phyloP scores from a whole-genome alignment of 768 basidiomycete genomes.

The Lentinus tigrinus region DNA sequence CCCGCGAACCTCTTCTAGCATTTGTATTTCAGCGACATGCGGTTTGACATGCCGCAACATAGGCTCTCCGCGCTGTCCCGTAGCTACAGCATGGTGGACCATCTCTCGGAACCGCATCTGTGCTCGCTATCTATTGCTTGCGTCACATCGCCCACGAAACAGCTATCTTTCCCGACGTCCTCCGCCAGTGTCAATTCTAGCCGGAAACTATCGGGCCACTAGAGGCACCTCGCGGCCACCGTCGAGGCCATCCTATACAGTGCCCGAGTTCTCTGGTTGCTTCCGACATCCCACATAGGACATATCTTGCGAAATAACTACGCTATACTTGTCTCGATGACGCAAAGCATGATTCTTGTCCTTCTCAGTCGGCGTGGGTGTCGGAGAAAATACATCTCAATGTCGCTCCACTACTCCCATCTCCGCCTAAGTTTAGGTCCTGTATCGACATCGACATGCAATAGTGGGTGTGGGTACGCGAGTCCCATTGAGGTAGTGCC shows the following conservation, averaged over 20 bases:
- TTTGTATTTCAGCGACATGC: too few species aligned
- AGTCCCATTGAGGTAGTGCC: not conserved
- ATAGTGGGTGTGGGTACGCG: not conserved
- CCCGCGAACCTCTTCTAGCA: too few species aligned
- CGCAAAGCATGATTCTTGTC: not conserved
- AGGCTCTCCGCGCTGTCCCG: too few species aligned
- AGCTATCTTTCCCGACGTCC: too few species aligned
- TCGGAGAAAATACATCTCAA: not conserved
- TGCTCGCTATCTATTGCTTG: too few species aligned
- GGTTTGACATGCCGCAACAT: too few species aligned
- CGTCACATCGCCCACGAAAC: too few species aligned
- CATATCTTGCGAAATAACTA: conserved; percentile 2
- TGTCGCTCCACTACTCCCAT: not conserved
- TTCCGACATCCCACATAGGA: conserved; percentile 7
- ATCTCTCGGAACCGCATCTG: too few species aligned
- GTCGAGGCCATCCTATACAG: not conserved
- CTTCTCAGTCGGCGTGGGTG: not conserved
- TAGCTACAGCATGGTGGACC: too few species aligned
- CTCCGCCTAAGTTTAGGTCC: not conserved
- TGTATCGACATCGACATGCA: not conserved
- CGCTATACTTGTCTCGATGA: not conserved
- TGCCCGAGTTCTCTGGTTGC: not conserved
- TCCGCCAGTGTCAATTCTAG: too few species aligned
- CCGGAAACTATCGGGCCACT: not conserved
- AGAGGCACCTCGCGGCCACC: not conserved